Percentiles rank a stretch among this genome's conserved stretches.
These are phyloP conservation scores for Aquilaria yunnanensis DNA, from an alignment of 345 rosid species.

Conservation along the genomic window DNA sequence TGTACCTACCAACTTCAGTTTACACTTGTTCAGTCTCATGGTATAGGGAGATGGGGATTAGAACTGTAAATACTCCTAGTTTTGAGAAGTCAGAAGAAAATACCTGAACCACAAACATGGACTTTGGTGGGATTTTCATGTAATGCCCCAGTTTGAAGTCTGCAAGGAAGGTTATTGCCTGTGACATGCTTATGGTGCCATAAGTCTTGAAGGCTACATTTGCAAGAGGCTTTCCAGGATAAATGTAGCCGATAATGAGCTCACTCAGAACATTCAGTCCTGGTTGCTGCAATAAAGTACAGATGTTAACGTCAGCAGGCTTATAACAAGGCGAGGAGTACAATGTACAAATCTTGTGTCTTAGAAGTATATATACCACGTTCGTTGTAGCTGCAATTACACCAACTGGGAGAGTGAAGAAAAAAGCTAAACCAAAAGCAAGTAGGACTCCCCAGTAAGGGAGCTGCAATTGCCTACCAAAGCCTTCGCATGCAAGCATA, in stretches of 20 bases:
- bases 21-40: neutral
- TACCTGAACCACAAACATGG: constrained; percentile 55
- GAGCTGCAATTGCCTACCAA: constrained; percentile 39
- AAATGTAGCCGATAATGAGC: constrained; percentile 50
- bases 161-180: constrained; percentile 37
- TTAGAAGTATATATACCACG: constrained; percentile 18
- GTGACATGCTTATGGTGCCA: constrained; percentile 35
- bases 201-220: constrained; percentile 45
- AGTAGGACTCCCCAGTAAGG: constrained; percentile 54
- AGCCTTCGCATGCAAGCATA: constrained; percentile 40
- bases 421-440: constrained; percentile 30
- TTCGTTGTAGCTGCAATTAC: constrained; percentile 57
- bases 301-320: neutral
- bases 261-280: constrained; percentile 45
- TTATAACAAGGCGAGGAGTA: no score
- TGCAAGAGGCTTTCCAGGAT: constrained; percentile 48
- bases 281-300: constrained; percentile 29
- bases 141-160: constrained; percentile 62
- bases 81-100: neutral
- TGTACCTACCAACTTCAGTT: constrained; percentile 34
- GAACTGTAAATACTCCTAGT: neutral
- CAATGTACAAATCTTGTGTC: neutral
- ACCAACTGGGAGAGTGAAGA: constrained; percentile 44
- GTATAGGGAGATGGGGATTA: neutral
- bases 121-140: constrained; percentile 55